These are phyloP conservation scores for Hordeum pubiflorum DNA, from an alignment of 202 grass and related monocot genomes.

Conservation along the genomic window DNA sequence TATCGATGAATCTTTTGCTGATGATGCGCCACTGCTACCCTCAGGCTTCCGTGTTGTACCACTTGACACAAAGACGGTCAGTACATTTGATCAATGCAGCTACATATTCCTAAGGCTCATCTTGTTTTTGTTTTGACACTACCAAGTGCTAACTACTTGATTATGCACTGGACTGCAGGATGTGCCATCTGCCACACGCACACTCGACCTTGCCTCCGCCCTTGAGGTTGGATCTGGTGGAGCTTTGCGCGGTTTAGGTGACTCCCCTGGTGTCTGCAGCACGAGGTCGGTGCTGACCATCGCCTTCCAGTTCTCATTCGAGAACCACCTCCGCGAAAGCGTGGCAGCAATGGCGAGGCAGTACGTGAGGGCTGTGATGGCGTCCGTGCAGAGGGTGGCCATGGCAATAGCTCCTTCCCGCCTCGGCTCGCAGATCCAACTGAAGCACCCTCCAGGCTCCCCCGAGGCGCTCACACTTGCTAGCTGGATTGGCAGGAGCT, in stretches of 20 bases:
- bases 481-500: constrained; percentile 69
- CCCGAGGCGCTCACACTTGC: constrained; percentile 77
- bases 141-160: background rate
- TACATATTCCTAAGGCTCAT: background rate
- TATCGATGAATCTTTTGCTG: constrained; percentile 93
- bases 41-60: constrained; percentile 92
- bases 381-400: constrained; percentile 83
- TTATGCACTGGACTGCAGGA: constrained; percentile 16
- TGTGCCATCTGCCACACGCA: constrained; percentile 45
- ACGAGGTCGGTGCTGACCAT: constrained; percentile 80
- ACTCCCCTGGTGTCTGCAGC: background rate
- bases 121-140: background rate
- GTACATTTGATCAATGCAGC: background rate
- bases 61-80: constrained; percentile 62
- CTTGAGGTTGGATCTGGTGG: constrained; percentile 69
- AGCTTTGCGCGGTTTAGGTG: constrained; percentile 20
- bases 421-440: constrained; percentile 44
- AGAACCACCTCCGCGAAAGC: constrained; percentile 71
- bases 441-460: constrained; percentile 61
- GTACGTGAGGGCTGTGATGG: constrained; percentile 79
- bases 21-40: constrained; percentile 73
- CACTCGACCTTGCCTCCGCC: constrained; percentile 77
- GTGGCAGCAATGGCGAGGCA: constrained; percentile 78
- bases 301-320: constrained; percentile 85
- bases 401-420: constrained; percentile 76